Conservation (phyloP, 2,329 filamentous ascomycete genomes). For the Didymella pinodella region DNA sequence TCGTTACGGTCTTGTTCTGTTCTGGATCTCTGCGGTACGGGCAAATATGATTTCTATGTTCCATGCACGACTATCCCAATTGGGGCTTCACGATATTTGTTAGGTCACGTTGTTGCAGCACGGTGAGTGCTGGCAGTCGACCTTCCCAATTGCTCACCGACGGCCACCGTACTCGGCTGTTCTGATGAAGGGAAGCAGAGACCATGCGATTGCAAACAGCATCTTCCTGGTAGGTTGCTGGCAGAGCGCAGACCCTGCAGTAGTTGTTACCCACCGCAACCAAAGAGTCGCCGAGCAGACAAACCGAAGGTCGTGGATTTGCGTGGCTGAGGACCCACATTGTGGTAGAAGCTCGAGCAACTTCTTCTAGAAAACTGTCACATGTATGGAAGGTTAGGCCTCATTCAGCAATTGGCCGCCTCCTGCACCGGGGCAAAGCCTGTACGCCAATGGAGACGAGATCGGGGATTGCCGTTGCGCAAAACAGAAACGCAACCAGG, state of each 20-base stretch:
- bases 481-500: constrained; percentile 19
- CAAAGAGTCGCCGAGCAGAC: constrained; percentile 20
- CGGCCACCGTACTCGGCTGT: constrained; percentile 23
- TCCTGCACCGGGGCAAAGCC: constrained; percentile 14
- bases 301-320: constrained; percentile 18
- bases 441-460: constrained; percentile 17
- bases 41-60: background rate
- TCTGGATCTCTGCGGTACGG: constrained; percentile 23
- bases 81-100: constrained; percentile 13
- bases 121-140: background rate
- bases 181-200: constrained; percentile 15
- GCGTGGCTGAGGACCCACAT: constrained; percentile 22
- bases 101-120: background rate
- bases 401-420: constrained; percentile 23
- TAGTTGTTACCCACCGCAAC: constrained; percentile 24
- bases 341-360: constrained; percentile 28
- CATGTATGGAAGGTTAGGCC: constrained; percentile 19
- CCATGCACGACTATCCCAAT: constrained; percentile 2
- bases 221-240: constrained; percentile 3
- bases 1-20: constrained; percentile 19
- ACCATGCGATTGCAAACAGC: constrained; percentile 15
- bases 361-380: constrained; percentile 32
- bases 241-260: constrained; percentile 32
- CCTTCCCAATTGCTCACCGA: constrained; percentile 17
- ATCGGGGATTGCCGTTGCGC: constrained; percentile 16